Evolutionary conservation across 148 eudicot genomes (phyloP).

Genomic region (Cornus controversa): DNA sequence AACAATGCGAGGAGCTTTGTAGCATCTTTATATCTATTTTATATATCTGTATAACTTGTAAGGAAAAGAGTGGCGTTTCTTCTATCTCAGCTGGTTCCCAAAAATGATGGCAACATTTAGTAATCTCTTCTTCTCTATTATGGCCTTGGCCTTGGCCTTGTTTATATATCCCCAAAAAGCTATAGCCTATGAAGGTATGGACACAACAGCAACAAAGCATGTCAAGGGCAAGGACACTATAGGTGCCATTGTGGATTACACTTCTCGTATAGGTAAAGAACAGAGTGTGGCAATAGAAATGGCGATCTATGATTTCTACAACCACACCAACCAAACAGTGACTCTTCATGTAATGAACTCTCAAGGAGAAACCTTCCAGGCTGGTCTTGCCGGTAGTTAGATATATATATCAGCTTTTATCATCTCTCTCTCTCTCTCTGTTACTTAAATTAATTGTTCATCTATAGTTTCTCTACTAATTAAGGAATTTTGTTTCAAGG

Average conservation of each 20-base stretch:
- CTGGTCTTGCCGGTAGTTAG: slow-evolving; percentile 22
- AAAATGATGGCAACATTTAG: background rate
- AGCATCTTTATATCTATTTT: no score
- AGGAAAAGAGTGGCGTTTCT: background rate
- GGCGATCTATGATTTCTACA: slow-evolving; percentile 9
- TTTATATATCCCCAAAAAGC: background rate
- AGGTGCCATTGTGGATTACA: slow-evolving; percentile 9
- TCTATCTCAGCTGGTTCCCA: background rate
- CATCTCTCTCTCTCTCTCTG: no score
- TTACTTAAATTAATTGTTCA: no score
- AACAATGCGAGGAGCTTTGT: no score
- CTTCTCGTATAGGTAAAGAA: slow-evolving; percentile 7
- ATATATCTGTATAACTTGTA: no score
- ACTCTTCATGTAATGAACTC: background rate
- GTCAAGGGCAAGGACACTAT: background rate
- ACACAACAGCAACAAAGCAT: background rate
- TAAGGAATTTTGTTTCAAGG: no score
- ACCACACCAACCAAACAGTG: background rate
- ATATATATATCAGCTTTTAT: no score
- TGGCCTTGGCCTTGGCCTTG: background rate
- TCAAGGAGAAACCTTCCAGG: background rate
- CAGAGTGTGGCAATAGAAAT: slow-evolving; percentile 2
- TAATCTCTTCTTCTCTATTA: background rate
- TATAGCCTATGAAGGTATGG: background rate
- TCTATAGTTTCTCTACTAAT: no score